Conservation (phyloP, 352 stramenopile species). For the Phytophthora melonis region DNA sequence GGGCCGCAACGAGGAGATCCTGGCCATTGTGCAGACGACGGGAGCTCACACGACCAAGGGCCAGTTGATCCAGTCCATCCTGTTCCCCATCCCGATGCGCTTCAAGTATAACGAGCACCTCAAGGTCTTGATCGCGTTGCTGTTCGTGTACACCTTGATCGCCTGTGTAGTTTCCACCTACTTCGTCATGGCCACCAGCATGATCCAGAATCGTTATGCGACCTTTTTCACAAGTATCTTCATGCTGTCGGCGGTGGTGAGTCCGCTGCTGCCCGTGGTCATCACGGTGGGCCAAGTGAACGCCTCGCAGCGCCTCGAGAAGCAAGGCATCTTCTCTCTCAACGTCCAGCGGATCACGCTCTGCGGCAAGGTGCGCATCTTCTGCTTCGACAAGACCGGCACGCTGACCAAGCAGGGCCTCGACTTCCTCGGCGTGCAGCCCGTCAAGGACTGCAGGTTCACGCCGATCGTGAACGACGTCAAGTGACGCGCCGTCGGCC, state of each 20-base stretch:
- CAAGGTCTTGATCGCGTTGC: conserved; percentile 59
- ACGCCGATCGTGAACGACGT: conserved; percentile 23
- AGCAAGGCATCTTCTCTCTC: conserved; percentile 63
- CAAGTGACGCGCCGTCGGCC: conserved; percentile 10
- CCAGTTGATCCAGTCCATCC: conserved; percentile 71
- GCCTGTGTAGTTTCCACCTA: no score
- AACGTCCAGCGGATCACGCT: conserved; percentile 75
- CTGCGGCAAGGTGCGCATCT: conserved; percentile 73
- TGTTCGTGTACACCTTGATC: conserved; percentile 65
- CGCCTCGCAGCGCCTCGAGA: conserved; percentile 57
- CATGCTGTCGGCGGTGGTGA: conserved; percentile 55
- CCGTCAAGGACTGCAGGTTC: conserved; percentile 24
- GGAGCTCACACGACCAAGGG: conserved; percentile 73
- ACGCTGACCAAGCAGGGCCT: conserved; percentile 85
- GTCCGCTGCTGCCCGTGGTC: conserved; percentile 75
- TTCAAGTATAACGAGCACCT: conserved; percentile 90
- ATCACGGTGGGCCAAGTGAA: conserved; percentile 77
- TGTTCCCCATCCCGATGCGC: conserved; percentile 74
- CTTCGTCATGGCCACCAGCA: no score
- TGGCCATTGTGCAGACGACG: conserved; percentile 70
- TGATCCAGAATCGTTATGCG: no score
- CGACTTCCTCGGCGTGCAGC: conserved; percentile 57
- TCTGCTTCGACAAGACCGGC: conserved; percentile 89
- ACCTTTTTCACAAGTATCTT: conserved; percentile 62
- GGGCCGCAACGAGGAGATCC: conserved; percentile 48